Evolutionary conservation across 1,284 basidiomycete species (phyloP).

Genomic region (Malassezia equina): DNA sequence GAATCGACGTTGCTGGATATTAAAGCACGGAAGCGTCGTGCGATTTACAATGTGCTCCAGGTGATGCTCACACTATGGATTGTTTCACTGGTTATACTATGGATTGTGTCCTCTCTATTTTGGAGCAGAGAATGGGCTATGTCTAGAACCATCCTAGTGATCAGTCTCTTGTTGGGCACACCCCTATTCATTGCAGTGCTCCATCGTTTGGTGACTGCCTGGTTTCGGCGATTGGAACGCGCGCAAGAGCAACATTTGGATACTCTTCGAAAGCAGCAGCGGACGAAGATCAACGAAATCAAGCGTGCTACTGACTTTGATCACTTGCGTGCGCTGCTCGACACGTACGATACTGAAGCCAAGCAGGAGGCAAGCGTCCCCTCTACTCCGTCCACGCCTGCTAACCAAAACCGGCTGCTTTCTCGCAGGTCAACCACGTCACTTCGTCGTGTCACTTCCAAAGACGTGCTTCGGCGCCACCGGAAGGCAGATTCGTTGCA

Average conservation of each 20-base stretch:
- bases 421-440: not conserved
- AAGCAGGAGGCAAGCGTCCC: not conserved
- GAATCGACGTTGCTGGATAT: conserved; percentile 78
- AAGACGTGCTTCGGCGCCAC: not conserved
- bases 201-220: conserved; percentile 5
- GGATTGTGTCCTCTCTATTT: conserved; percentile 50
- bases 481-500: not conserved
- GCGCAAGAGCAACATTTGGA: conserved; percentile 63
- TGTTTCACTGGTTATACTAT: conserved; percentile 72
- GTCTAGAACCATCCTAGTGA: conserved; percentile 6
- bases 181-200: conserved; percentile 7
- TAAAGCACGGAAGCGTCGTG: conserved; percentile 69
- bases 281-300: conserved; percentile 82
- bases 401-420: not conserved
- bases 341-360: conserved; percentile 67
- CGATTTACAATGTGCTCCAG: conserved; percentile 68
- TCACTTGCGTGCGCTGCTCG: conserved; percentile 74
- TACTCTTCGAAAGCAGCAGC: conserved; percentile 65
- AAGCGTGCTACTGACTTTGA: conserved; percentile 97
- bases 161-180: conserved; percentile 9
- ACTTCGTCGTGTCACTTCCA: not conserved
- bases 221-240: conserved; percentile 8
- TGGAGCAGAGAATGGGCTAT: conserved; percentile 8
- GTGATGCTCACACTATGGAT: conserved; percentile 65
- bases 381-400: not conserved